Evolutionary conservation across 371 early-diverging fungal species (phyloP).

Genomic region (Mucor plumbeus): DNA sequence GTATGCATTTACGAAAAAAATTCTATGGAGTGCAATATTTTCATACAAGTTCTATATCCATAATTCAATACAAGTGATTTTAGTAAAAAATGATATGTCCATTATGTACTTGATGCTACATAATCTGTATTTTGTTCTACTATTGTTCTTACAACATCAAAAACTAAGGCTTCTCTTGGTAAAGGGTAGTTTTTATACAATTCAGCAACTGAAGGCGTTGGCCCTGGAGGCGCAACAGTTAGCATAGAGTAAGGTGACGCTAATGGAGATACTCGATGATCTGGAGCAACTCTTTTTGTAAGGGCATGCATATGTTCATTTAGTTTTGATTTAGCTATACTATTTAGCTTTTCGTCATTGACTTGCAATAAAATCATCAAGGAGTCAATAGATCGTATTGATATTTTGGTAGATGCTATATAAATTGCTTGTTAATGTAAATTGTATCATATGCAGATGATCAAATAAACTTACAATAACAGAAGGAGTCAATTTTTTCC

Average conservation of each 20-base stretch:
- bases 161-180: constrained; percentile 22
- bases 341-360: background rate
- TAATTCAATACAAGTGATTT: too few relatives aligned
- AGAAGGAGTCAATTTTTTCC: background rate
- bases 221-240: background rate
- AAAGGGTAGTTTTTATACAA: constrained; percentile 29
- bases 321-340: constrained; percentile 7
- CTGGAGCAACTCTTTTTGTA: background rate
- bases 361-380: constrained; percentile 11
- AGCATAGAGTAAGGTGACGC: constrained; percentile 10
- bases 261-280: constrained; percentile 16
- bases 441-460: background rate
- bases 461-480: constrained; percentile 19
- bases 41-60: too few relatives aligned
- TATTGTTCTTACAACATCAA: constrained; percentile 18
- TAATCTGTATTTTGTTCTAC: background rate
- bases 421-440: background rate
- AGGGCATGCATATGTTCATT: constrained; percentile 16
- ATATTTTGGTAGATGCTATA: constrained; percentile 14
- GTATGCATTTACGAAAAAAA: too few relatives aligned
- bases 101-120: too few relatives aligned
- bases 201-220: constrained; percentile 5
- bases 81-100: too few relatives aligned
- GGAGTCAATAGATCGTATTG: constrained; percentile 22
- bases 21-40: too few relatives aligned